phyloP scores from a whole-genome alignment of 352 stramenopile species.

The Pythium plurisporium region DNA sequence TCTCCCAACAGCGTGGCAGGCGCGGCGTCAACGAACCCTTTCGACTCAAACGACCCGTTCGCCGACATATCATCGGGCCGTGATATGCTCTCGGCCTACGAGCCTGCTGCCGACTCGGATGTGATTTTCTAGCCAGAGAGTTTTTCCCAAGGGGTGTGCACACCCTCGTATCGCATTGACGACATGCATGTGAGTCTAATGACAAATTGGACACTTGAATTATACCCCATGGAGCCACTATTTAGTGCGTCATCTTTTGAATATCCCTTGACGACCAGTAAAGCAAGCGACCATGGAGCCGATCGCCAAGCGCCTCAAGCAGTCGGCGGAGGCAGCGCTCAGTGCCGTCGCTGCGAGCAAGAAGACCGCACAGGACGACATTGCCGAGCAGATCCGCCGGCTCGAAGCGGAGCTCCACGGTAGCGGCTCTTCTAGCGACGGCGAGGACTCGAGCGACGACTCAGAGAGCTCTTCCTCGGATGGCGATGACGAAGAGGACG shows the following conservation, averaged over 20 bases:
- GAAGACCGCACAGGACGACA: conserved; percentile 42
- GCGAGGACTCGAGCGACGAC: conserved; percentile 15
- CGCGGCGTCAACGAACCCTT: conserved; percentile 16
- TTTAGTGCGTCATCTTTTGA: not conserved
- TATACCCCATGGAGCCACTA: not conserved
- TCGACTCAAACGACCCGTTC: conserved; percentile 57
- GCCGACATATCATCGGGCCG: conserved; percentile 62
- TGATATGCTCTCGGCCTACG: conserved; percentile 81
- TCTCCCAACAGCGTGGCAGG: conserved; percentile 2
- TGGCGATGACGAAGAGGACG: not conserved
- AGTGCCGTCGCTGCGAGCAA: conserved; percentile 15
- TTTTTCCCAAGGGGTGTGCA: not conserved
- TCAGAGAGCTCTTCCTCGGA: conserved; percentile 9
- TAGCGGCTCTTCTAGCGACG: conserved; percentile 15
- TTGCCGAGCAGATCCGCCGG: conserved; percentile 59
- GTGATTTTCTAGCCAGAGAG: conserved; percentile 63
- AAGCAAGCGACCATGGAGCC: conserved; percentile 38
- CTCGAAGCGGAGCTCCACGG: conserved; percentile 65
- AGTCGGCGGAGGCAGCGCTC: conserved; percentile 65
- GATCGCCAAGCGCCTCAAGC: conserved; percentile 78
- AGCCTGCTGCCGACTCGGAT: conserved; percentile 65
- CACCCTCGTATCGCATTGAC: no score
- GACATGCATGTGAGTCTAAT: conserved; percentile 11
- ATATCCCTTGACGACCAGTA: conserved; percentile 13
- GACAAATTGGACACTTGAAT: conserved; percentile 16